Percentiles rank a stretch among this genome's conserved stretches.
Conservation (phyloP, 2,329 filamentous ascomycete species). For the Fusarium fracticaudum region DNA sequence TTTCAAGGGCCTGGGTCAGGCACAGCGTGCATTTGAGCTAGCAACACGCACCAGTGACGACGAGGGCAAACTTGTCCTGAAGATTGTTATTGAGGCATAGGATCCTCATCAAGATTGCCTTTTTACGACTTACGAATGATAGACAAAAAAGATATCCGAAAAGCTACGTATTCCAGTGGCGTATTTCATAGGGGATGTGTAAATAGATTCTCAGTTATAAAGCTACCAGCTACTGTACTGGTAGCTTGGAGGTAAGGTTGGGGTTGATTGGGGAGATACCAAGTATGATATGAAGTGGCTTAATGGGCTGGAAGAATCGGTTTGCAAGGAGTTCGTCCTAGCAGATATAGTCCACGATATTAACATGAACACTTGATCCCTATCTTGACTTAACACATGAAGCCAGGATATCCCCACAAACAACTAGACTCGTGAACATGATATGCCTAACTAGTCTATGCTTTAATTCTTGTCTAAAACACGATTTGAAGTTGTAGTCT, state of each 20-base stretch:
- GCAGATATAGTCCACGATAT: not conserved
- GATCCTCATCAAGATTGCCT: not conserved
- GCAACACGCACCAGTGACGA: slow-evolving; percentile 75
- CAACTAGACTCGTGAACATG: not conserved
- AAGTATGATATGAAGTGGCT: not conserved
- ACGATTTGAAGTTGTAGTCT: slow-evolving; percentile 21
- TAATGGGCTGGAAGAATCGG: not conserved
- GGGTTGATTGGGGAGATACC: not conserved
- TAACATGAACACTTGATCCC: not conserved
- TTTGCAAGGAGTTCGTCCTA: not conserved
- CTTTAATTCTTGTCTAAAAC: not conserved
- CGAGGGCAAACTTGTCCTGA: slow-evolving; percentile 74
- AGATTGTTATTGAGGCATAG: slow-evolving; percentile 72
- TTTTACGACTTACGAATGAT: slow-evolving; percentile 25
- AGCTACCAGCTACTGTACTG: not conserved
- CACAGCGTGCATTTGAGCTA: slow-evolving; percentile 73
- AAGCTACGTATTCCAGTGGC: not conserved
- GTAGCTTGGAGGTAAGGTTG: not conserved
- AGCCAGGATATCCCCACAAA: not conserved
- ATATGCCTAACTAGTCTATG: not conserved
- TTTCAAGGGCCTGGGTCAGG: slow-evolving; percentile 71
- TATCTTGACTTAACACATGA: not conserved
- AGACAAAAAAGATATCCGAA: slow-evolving; percentile 34
- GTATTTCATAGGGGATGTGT: not conserved
- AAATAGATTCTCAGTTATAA: not conserved